Evolutionary conservation across 345 rosid species (phyloP), one percentile per base, ranked within the genome.

Genomic region (Euphorbia tirucalli): DNA sequence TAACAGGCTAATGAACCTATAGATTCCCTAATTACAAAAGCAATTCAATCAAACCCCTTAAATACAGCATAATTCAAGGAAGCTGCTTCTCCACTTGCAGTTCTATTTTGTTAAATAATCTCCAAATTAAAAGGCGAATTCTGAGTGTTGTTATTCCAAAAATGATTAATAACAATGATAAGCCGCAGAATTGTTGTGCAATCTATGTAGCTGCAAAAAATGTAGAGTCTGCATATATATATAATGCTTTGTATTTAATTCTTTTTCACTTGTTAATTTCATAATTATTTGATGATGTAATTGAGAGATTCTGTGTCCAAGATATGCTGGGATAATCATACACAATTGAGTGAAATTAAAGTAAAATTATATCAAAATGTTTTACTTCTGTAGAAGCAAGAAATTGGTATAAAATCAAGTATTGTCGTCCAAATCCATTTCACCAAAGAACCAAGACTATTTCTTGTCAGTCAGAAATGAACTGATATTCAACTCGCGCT

Each of bases 41-140:
- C 8, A 56, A 56, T 25, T 25, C 24, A 52, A 19, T 19, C 3
- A 7, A 35, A 41, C 5, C 71, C 75, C 24, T 52, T 64, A 44
- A 68, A 77, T 77, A 71, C 43, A 74, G 75, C 81, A 77, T 48
- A 28, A 41, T 74, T 71, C 19, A 28, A 61, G 79, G 75, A 61
- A 67, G 65, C 52, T 82, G 78, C 65, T 71, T 48, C 54, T 37
- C 8, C 19, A 43, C 56, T 72, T 72, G 32, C 39, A 24, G 0
- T 52, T 65, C 48, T 55, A 43, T 70, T 65, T 61, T 46, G 22
- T 52, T 24, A 62, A 44, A 0, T 44, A 58, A 57, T 68, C n/a
- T n/a, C n/a, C n/a, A n/a, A n/a, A n/a, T n/a, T n/a, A n/a, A n/a
- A n/a, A n/a, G n/a, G n/a, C n/a, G n/a, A n/a, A n/a, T n/a, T n/a